A percentile compares a stretch with the other conserved stretches of the same genome.
Conservation (phyloP, 192 early-diverging fungal genomes). For the Funneliformis mosseae region DNA sequence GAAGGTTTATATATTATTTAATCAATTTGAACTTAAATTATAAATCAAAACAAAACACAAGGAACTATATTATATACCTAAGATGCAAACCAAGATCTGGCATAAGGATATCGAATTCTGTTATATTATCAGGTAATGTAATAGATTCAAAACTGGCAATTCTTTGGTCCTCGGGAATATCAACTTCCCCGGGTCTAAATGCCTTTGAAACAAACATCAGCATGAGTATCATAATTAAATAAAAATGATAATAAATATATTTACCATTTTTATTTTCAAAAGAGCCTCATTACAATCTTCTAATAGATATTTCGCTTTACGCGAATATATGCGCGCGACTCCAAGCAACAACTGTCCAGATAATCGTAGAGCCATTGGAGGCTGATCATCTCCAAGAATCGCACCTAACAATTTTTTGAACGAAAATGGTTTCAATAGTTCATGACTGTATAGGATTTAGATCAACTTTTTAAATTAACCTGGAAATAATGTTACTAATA, state of each 20-base stretch:
- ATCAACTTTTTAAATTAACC: neutral
- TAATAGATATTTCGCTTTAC: constrained; percentile 93
- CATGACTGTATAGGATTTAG: neutral
- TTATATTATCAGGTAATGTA: constrained; percentile 83
- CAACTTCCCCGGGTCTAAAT: constrained; percentile 78
- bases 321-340: constrained; percentile 92
- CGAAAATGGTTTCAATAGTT: constrained; percentile 11
- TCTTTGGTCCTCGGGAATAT: constrained; percentile 76
- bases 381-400: constrained; percentile 77
- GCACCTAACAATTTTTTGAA: constrained; percentile 55
- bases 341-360: constrained; percentile 97
- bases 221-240: neutral
- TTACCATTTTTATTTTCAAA: constrained; percentile 91
- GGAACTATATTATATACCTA: neutral
- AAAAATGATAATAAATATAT: constrained; percentile 24
- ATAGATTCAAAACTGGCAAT: constrained; percentile 79
- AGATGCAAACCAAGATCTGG: constrained; percentile 65
- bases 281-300: constrained; percentile 98
- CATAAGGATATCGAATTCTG: constrained; percentile 90
- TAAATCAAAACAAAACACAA: neutral
- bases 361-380: constrained; percentile 90
- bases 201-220: constrained; percentile 52
- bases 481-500: neutral
- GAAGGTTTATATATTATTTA: neutral
- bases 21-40: constrained; percentile 7